Evolutionary conservation across 2,329 filamentous ascomycete genomes (phyloP), one percentile per base, ranked within the genome.

Genomic region (Tolypocladium inflatum): DNA sequence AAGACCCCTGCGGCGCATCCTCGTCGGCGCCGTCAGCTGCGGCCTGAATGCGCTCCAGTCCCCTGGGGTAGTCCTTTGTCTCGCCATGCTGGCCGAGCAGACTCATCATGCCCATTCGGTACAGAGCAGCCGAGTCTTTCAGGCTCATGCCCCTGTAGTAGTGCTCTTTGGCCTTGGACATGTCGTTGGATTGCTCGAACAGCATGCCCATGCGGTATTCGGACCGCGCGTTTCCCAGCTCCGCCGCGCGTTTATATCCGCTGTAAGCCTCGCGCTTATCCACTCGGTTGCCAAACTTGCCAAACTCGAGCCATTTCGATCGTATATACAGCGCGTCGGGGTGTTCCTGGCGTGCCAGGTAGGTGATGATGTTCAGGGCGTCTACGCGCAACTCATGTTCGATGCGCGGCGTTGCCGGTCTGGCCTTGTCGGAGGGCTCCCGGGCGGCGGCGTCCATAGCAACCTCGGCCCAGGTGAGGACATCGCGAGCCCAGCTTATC

Each of bases 121-220:
- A 84, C 59, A 78, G 88, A 6, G 91, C 92, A 4, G 94, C 94
- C 19, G 94, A 96, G 74, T 99, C 94, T 30, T 87, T 86, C 64
- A 87, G 78, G 55, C 85, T 82, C 55, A 94, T 86, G 55, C 94
- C 94, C 54, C 84, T 82, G 63, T 91, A 85, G 73, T 97, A 99
- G 72, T 97, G 92, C 67, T 88, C 86, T 68, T 97, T 86, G 7
- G 94, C 94, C 71, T 96, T 97, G 62, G 87, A 82, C 60, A 91
- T 87, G 68, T 99, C 93, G 68, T 96, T 96, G 5, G 91, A 93
- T 71, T 89, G 91, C 74, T 99, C 94, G 70, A 92, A 97, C 58
- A 97, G 88, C 93, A 97, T 99, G 62, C 94, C 94, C 76, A 99
- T 96, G 53, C 94, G 86, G 73, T 99, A 99, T 72, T 97, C 91